Evolutionary conservation across 352 stramenopile genomes (phyloP).

Genomic region (Phytophthora hybrid): DNA sequence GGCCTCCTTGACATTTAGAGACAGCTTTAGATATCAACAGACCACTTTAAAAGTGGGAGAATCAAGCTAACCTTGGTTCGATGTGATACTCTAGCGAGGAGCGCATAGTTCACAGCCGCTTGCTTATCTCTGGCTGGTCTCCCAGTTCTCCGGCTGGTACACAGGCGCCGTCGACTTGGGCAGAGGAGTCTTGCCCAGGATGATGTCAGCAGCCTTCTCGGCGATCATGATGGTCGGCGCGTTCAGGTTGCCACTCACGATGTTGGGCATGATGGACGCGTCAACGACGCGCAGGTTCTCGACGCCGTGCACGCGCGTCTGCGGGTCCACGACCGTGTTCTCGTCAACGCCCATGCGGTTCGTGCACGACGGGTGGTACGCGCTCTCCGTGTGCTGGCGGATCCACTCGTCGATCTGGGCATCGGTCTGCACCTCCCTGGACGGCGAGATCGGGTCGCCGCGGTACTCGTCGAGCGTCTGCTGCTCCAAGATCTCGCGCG

Average conservation of each 20-base stretch:
- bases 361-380: slow-evolving; percentile 92
- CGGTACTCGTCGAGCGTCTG: slow-evolving; percentile 87
- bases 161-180: slow-evolving; percentile 78
- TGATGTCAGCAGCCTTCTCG: slow-evolving; percentile 94
- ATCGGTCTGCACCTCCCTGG: slow-evolving; percentile 65
- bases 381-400: slow-evolving; percentile 83
- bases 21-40: too few species aligned
- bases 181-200: slow-evolving; percentile 78
- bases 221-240: slow-evolving; percentile 94
- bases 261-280: slow-evolving; percentile 94
- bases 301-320: slow-evolving; percentile 87
- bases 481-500: slow-evolving; percentile 90
- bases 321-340: slow-evolving; percentile 91
- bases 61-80: neutral
- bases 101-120: neutral
- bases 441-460: slow-evolving; percentile 79
- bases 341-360: slow-evolving; percentile 88
- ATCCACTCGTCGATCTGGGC: slow-evolving; percentile 89
- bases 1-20: too few species aligned
- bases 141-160: slow-evolving; percentile 79
- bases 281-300: slow-evolving; percentile 92
- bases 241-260: slow-evolving; percentile 96
- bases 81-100: neutral
- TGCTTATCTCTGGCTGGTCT: slow-evolving; percentile 72
- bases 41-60: too few species aligned